Conservation (phyloP, 306 rosid genomes). For the Nissolia schottii region DNA sequence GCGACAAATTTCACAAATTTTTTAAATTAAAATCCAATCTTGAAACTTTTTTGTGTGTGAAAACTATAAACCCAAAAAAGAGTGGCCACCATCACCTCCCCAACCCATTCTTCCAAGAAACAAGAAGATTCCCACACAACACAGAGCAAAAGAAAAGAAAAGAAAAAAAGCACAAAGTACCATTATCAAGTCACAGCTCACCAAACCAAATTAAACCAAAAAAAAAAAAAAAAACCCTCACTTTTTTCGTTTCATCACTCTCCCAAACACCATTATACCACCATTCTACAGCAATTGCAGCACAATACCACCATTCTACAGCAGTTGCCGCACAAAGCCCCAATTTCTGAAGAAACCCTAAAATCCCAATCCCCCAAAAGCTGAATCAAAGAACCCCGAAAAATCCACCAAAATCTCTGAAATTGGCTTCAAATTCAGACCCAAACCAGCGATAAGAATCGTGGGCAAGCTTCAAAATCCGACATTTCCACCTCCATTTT, state of each 20-base stretch:
- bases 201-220: background rate
- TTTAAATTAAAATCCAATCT: conserved; percentile 18
- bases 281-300: conserved; percentile 5
- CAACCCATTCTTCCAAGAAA: conserved; percentile 64
- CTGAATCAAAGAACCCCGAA: background rate
- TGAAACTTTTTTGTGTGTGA: conserved; percentile 16
- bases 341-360: conserved; percentile 31
- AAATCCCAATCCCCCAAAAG: background rate
- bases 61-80: conserved; percentile 34
- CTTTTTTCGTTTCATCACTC: conserved; percentile 14
- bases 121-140: conserved; percentile 54
- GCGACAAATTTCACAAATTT: background rate
- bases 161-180: background rate
- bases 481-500: conserved; percentile 5
- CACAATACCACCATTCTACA: conserved; percentile 9
- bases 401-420: background rate
- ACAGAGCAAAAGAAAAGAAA: too few relatives aligned
- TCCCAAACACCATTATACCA: conserved; percentile 14
- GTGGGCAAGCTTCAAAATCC: conserved; percentile 30
- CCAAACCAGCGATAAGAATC: conserved; percentile 2
- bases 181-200: background rate
- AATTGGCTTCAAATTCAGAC: conserved; percentile 17
- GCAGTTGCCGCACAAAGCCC: background rate
- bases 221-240: background rate
- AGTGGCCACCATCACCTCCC: conserved; percentile 34